Evolutionary conservation across 805 yeast genomes (phyloP), one percentile per base, ranked within the genome.

Genomic region (Pichia gijzeniarum): DNA sequence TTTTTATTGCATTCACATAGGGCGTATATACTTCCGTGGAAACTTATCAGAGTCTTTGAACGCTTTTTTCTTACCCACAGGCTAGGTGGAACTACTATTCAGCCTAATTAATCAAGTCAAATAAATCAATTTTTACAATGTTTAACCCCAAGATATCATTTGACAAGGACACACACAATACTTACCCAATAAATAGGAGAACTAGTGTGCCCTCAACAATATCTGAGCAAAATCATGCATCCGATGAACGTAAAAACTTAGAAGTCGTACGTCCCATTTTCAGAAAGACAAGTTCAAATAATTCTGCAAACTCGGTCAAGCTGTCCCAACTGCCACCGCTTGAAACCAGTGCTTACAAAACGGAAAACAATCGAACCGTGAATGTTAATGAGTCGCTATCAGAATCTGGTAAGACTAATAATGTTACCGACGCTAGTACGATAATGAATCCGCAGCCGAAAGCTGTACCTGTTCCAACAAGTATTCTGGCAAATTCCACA

Each of bases 321-420:
- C 38, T 47, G 16, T 25, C 52, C 10, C 52, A 49, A 19, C 21
- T 49, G n/a, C 52, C 52, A 14, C 52, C 46, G 19, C 30, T 49
- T 20, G 50, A 49, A 16, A 49, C 52, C 8, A 34, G 30, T 18
- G 38, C 41, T 16, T 7, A 35, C 14, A 21, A 35, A 13, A 14
- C 22, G n/a, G 28, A 18, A 18, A 21, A 18, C 3, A 38, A 46
- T 12, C 33, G 20, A 9, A 17, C 33, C 3, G 35, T 40, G 3
- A 46, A 46, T 32, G 49, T 37, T 10, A 46, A 31, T 35, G 49
- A 46, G 37, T 37, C 49, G 10, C 30, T 46, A 33, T 21, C 37
- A 14, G 45, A 45, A 31, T 32, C 39, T 16, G 41, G n/a, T n/a
- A n/a, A n/a, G n/a, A n/a, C 35, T 3, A 40, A 32, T 14, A 39